Conservation (phyloP, 768 basidiomycete species). For the Collybia nuda region DNA sequence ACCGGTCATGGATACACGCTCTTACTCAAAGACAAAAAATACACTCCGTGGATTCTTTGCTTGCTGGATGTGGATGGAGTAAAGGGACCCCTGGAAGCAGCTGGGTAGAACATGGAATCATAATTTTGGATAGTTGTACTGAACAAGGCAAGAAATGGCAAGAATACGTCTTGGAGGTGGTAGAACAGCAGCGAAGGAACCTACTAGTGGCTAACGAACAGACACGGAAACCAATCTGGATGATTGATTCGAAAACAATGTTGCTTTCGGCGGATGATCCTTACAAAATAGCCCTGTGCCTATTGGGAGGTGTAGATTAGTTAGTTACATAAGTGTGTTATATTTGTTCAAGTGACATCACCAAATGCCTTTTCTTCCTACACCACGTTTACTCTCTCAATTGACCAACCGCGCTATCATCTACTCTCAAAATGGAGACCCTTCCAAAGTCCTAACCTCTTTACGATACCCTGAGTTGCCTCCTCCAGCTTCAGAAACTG, state of each 20-base stretch:
- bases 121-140: constrained; percentile 34
- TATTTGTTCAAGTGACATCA: not conserved
- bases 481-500: constrained; percentile 51
- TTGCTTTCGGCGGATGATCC: not conserved
- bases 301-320: no score
- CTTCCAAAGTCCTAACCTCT: constrained; percentile 55
- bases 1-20: constrained; percentile 27
- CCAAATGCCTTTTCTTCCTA: constrained; percentile 16
- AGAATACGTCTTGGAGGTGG: constrained; percentile 6
- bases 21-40: constrained; percentile 32
- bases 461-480: constrained; percentile 52
- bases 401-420: constrained; percentile 60
- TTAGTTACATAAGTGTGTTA: not conserved
- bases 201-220: not conserved
- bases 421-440: constrained; percentile 61
- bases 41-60: constrained; percentile 43
- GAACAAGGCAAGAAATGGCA: constrained; percentile 11
- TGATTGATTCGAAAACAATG: constrained; percentile 13
- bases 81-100: not conserved
- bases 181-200: constrained; percentile 4
- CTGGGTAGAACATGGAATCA: constrained; percentile 28
- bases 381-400: constrained; percentile 11
- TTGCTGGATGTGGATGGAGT: constrained; percentile 48
- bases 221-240: constrained; percentile 15
- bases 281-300: not conserved